Conservation (phyloP, 805 yeast genomes). For the Starmerella cellae region DNA sequence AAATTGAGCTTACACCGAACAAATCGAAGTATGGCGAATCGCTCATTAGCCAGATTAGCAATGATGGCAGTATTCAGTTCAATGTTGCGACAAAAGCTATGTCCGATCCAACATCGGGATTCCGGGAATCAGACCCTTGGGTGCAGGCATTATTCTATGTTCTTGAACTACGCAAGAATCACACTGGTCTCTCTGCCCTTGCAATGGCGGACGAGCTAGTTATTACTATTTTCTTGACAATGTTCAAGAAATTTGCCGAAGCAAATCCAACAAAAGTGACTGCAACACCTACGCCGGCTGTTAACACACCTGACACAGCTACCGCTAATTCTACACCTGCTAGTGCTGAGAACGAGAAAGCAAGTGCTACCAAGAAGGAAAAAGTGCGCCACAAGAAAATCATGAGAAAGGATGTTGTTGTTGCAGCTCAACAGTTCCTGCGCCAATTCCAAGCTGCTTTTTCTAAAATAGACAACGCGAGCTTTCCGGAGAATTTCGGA, state of each 20-base stretch:
- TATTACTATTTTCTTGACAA: slow-evolving; percentile 4
- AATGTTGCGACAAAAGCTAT: slow-evolving; percentile 12
- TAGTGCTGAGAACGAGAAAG: neutral
- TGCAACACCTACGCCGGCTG: neutral
- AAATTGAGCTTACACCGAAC: slow-evolving; percentile 27
- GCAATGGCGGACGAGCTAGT: slow-evolving; percentile 16
- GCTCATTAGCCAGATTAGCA: slow-evolving; percentile 34
- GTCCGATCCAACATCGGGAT: neutral
- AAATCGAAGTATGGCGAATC: slow-evolving; percentile 39
- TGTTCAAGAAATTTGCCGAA: slow-evolving; percentile 1
- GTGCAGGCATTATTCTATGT: slow-evolving; percentile 11
- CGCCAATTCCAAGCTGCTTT: slow-evolving; percentile 14
- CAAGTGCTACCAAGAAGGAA: neutral
- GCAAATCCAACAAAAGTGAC: neutral
- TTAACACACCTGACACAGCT: neutral
- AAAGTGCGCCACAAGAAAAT: slow-evolving; percentile 6
- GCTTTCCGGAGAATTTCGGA: neutral
- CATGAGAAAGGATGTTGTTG: slow-evolving; percentile 18
- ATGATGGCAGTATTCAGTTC: slow-evolving; percentile 31
- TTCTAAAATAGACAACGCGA: slow-evolving; percentile 13
- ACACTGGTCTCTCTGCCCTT: slow-evolving; percentile 9
- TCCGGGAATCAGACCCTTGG: slow-evolving; percentile 6
- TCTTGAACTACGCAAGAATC: slow-evolving; percentile 10
- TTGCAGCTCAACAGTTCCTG: slow-evolving; percentile 18
- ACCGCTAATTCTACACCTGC: neutral